Percentiles rank a stretch among this genome's conserved stretches.
Conservation (phyloP, 495 filamentous ascomycete genomes). For the Neurospora discreta region DNA sequence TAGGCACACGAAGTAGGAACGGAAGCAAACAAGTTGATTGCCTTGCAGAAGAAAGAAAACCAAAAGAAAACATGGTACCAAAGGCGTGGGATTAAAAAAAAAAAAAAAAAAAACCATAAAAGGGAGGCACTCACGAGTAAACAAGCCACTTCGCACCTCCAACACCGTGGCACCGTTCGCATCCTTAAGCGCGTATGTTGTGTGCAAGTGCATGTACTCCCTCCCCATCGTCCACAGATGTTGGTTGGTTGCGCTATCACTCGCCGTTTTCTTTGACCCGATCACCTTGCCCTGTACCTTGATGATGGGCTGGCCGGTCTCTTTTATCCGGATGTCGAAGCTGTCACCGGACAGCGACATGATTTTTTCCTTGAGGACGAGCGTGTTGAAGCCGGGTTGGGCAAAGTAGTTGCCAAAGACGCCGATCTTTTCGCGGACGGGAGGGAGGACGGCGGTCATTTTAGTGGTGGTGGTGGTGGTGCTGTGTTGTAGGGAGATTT, state of each 20-base stretch:
- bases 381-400: conserved; percentile 31
- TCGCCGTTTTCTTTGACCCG: conserved; percentile 31
- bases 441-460: too few species aligned
- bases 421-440: too few species aligned
- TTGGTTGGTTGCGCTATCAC: conserved; percentile 33
- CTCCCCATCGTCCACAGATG: conserved; percentile 39
- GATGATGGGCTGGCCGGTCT: conserved; percentile 35
- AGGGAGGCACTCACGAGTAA: conserved; percentile 27
- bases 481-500: too few species aligned
- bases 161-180: conserved; percentile 30
- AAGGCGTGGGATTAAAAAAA: too few species aligned
- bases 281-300: conserved; percentile 40
- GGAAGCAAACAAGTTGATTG: too few species aligned
- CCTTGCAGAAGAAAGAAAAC: too few species aligned
- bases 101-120: too few species aligned
- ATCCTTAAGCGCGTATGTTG: conserved; percentile 35
- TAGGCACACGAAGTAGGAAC: too few species aligned
- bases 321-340: conserved; percentile 39
- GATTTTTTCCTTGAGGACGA: conserved; percentile 45
- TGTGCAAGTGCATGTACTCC: conserved; percentile 20
- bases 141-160: conserved; percentile 37
- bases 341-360: conserved; percentile 38
- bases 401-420: conserved; percentile 26
- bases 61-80: too few species aligned
- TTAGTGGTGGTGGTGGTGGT: too few species aligned